phyloP scores from a whole-genome alignment of 148 eudicot species.

The Limonium bicolor region DNA sequence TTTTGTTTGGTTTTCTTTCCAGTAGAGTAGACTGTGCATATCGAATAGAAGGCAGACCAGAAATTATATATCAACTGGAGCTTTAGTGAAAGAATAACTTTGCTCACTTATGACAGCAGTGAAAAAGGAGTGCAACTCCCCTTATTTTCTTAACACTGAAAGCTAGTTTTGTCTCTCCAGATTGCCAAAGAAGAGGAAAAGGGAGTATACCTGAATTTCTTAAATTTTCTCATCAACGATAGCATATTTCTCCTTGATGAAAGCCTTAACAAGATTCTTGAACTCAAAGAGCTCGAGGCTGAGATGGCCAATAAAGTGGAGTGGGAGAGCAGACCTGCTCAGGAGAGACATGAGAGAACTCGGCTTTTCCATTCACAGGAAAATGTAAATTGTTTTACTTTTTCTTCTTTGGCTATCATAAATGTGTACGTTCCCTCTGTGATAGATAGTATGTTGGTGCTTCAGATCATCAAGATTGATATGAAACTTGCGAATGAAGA shows the following conservation, averaged over 20 bases:
- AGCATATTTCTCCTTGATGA: constrained; percentile 94
- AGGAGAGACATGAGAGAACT: constrained; percentile 98
- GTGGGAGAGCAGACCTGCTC: constrained; percentile 89
- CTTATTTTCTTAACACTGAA: background rate
- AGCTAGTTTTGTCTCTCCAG: constrained; percentile 30
- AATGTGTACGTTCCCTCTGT: background rate
- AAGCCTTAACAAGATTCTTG: constrained; percentile 96
- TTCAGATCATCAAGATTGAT: constrained; percentile 81
- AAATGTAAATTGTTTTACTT: constrained; percentile 43
- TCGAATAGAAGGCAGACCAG: no score
- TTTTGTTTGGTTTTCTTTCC: background rate
- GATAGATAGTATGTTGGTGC: constrained; percentile 6
- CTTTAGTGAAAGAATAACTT: no score
- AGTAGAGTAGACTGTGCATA: background rate
- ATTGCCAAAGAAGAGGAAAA: constrained; percentile 95
- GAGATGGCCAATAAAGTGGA: constrained; percentile 95
- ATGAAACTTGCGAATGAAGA: constrained; percentile 98
- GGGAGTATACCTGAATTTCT: constrained; percentile 92
- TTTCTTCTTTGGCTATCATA: background rate
- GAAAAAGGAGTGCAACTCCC: no score
- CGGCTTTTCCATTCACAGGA: constrained; percentile 86
- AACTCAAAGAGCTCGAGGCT: constrained; percentile 86
- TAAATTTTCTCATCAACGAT: constrained; percentile 84
- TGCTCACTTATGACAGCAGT: no score
- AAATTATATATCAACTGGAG: no score